Conservation (phyloP, 352 stramenopile species). For the Hyaloperonospora arabidopsidis region DNA sequence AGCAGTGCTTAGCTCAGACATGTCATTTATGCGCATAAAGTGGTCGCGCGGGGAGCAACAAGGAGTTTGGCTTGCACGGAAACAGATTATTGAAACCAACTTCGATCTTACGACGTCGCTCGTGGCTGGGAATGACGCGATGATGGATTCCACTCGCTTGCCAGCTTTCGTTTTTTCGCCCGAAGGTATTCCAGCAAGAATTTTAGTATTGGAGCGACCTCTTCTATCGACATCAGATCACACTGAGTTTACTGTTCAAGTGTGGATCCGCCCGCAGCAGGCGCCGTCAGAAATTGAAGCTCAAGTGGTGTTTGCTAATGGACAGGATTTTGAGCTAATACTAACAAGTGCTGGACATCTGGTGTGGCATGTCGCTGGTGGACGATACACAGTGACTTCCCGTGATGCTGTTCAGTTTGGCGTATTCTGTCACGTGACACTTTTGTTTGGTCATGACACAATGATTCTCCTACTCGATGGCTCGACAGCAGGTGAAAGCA, state of each 20-base stretch:
- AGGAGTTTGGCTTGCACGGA: slow-evolving; percentile 67
- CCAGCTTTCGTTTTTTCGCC: slow-evolving; percentile 52
- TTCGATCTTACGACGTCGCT: slow-evolving; percentile 43
- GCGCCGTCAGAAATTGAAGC: slow-evolving; percentile 13
- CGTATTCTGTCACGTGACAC: slow-evolving; percentile 56
- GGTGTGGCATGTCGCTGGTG: slow-evolving; percentile 43
- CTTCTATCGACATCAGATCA: slow-evolving; percentile 46
- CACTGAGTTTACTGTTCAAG: slow-evolving; percentile 53
- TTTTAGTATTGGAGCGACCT: slow-evolving; percentile 57
- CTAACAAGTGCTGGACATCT: slow-evolving; percentile 36
- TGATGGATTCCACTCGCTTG: slow-evolving; percentile 47
- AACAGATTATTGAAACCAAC: slow-evolving; percentile 20
- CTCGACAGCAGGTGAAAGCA: slow-evolving; percentile 28
- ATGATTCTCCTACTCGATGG: slow-evolving; percentile 44
- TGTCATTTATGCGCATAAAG: slow-evolving; percentile 68
- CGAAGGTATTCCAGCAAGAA: slow-evolving; percentile 33
- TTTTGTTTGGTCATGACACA: slow-evolving; percentile 37
- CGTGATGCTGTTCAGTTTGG: slow-evolving; percentile 32
- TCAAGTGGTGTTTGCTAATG: slow-evolving; percentile 56
- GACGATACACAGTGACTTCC: slow-evolving; percentile 32
- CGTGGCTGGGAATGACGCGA: slow-evolving; percentile 28
- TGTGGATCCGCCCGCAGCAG: slow-evolving; percentile 49
- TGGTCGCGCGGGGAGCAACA: slow-evolving; percentile 80
- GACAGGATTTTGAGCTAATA: slow-evolving; percentile 47
- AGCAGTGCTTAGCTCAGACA: slow-evolving; percentile 43